Conservation (phyloP, 2,329 filamentous ascomycete species). For the Rhytidhysteron rufulum region DNA sequence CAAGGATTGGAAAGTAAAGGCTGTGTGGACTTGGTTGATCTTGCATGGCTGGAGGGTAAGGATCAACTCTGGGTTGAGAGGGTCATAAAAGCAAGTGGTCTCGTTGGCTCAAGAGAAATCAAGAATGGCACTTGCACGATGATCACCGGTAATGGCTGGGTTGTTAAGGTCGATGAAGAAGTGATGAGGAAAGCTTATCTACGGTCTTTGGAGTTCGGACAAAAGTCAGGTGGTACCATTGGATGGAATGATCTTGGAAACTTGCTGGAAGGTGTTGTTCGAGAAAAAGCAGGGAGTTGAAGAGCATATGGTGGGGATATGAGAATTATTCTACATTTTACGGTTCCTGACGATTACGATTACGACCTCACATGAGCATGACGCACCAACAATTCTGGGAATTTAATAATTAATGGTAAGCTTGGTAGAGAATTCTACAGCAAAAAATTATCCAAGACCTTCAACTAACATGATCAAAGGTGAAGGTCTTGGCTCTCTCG, state of each 20-base stretch:
- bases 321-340: too few species aligned
- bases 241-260: slow-evolving; percentile 35
- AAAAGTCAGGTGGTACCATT: slow-evolving; percentile 26
- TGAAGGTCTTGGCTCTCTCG: too few species aligned
- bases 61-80: slow-evolving; percentile 42
- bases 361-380: too few species aligned
- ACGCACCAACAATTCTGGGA: too few species aligned
- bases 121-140: slow-evolving; percentile 29
- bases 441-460: too few species aligned
- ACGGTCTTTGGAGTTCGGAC: slow-evolving; percentile 24
- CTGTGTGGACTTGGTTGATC: slow-evolving; percentile 34
- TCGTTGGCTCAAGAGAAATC: slow-evolving; percentile 27
- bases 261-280: slow-evolving; percentile 34
- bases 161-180: slow-evolving; percentile 36
- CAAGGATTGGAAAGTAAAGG: slow-evolving; percentile 16
- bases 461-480: too few species aligned
- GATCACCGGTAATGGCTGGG: slow-evolving; percentile 43
- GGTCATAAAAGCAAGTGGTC: slow-evolving; percentile 38
- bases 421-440: too few species aligned
- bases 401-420: too few species aligned
- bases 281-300: slow-evolving; percentile 14
- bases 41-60: slow-evolving; percentile 39
- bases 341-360: too few species aligned
- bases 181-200: slow-evolving; percentile 40
- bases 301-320: too few species aligned